A percentile compares a stretch with the other conserved stretches of the same genome.
phyloP scores from a whole-genome alignment of 768 basidiomycete genomes.

The Cubamyces lactineus region DNA sequence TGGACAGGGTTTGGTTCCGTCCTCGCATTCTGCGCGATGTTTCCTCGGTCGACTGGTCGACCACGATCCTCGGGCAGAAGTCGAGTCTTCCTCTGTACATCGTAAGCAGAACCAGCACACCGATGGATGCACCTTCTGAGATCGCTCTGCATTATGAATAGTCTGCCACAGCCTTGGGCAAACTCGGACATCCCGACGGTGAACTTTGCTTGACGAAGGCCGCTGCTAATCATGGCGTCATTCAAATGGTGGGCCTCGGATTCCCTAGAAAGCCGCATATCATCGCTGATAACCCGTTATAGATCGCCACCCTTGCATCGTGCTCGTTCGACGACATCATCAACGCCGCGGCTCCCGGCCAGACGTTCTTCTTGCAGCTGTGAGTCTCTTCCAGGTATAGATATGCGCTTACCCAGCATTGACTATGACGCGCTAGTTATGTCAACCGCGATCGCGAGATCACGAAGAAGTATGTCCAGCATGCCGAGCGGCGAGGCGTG shows the following conservation, averaged over 20 bases:
- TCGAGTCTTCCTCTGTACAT: slow-evolving; percentile 83
- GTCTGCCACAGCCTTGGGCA: slow-evolving; percentile 88
- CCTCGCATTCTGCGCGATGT: slow-evolving; percentile 70
- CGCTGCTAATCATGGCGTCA: slow-evolving; percentile 75
- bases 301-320: slow-evolving; percentile 97
- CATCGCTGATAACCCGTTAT: background rate
- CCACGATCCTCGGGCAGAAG: slow-evolving; percentile 76
- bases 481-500: slow-evolving; percentile 88
- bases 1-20: slow-evolving; percentile 38
- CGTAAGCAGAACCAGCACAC: slow-evolving; percentile 71
- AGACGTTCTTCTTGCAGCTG: slow-evolving; percentile 87
- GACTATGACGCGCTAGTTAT: slow-evolving; percentile 51
- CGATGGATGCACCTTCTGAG: slow-evolving; percentile 59
- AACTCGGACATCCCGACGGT: slow-evolving; percentile 94
- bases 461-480: slow-evolving; percentile 84
- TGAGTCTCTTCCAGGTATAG: slow-evolving; percentile 36
- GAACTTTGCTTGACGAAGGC: slow-evolving; percentile 92
- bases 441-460: slow-evolving; percentile 90
- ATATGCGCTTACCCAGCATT: background rate
- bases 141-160: background rate
- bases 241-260: slow-evolving; percentile 61
- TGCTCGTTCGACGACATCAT: slow-evolving; percentile 96
- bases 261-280: background rate
- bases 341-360: slow-evolving; percentile 76
- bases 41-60: slow-evolving; percentile 83